Conservation (phyloP, 305 asterid species). For the Fraxinus angustifolia region DNA sequence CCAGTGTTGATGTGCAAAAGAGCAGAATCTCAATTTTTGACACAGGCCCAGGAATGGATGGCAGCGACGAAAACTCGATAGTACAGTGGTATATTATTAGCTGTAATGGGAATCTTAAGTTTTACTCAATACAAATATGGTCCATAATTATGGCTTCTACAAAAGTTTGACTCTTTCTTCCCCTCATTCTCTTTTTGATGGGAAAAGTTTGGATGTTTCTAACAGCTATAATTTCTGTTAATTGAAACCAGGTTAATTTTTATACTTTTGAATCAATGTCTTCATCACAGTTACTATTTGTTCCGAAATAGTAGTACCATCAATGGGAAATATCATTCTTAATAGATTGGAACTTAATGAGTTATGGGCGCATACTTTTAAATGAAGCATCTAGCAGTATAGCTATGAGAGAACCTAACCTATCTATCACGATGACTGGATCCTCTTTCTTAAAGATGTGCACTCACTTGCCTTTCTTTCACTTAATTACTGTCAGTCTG, state of each 20-base stretch:
- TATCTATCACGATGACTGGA: background rate
- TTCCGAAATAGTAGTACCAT: background rate
- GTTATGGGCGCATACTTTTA: background rate
- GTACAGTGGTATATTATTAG: conserved; percentile 53
- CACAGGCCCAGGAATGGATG: conserved; percentile 84
- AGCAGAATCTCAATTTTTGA: conserved; percentile 52
- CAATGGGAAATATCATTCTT: background rate
- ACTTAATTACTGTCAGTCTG: background rate
- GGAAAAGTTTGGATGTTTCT: background rate
- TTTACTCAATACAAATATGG: conserved; percentile 1
- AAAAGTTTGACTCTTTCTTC: background rate
- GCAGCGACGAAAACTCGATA: conserved; percentile 48
- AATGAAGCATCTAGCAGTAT: background rate
- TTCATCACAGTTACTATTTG: background rate
- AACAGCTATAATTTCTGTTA: background rate
- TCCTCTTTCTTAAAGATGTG: background rate
- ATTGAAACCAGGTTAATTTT: background rate
- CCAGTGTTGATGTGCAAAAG: conserved; percentile 40
- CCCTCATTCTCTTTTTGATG: background rate
- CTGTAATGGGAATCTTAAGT: background rate
- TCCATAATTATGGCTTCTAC: background rate
- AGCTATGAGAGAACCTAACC: background rate
- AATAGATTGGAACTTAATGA: background rate
- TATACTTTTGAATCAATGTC: background rate
- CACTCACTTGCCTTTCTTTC: background rate